phyloP scores from a whole-genome alignment of 306 rosid genomes.

The Citrullus colocynthis region DNA sequence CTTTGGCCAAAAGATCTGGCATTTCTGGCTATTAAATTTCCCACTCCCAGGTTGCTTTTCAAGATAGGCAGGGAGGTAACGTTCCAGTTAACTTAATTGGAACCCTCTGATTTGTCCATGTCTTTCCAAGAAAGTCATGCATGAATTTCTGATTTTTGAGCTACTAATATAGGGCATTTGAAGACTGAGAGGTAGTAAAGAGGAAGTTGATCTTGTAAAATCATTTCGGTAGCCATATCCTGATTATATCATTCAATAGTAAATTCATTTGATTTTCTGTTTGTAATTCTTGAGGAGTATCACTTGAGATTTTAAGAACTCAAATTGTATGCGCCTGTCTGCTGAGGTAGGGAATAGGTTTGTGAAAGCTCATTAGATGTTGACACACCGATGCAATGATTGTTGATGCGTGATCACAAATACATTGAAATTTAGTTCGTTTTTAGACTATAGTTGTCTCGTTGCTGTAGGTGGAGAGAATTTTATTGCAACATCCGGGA shows the following conservation, averaged over 20 bases:
- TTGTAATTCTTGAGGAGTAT: background rate
- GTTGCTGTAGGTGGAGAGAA: constrained; percentile 51
- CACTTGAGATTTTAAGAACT: background rate
- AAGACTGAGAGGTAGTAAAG: background rate
- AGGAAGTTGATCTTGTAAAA: background rate
- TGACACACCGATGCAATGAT: background rate
- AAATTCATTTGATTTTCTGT: background rate
- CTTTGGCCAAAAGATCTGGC: no score
- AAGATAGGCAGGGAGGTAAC: background rate
- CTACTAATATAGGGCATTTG: background rate
- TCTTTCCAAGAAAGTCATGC: background rate
- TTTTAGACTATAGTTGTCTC: background rate
- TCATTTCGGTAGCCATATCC: background rate
- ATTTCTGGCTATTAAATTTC: background rate
- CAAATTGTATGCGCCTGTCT: background rate
- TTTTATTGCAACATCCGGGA: constrained; percentile 62
- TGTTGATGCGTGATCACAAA: background rate
- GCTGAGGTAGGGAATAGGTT: background rate
- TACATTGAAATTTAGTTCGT: background rate
- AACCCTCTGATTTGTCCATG: background rate
- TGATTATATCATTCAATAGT: background rate
- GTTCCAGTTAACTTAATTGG: background rate
- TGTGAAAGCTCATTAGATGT: background rate
- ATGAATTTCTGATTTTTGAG: background rate
- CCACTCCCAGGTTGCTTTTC: background rate